phyloP scores from a whole-genome alignment of 75 land plant genomes.

The Chamaecyparis obtusa region DNA sequence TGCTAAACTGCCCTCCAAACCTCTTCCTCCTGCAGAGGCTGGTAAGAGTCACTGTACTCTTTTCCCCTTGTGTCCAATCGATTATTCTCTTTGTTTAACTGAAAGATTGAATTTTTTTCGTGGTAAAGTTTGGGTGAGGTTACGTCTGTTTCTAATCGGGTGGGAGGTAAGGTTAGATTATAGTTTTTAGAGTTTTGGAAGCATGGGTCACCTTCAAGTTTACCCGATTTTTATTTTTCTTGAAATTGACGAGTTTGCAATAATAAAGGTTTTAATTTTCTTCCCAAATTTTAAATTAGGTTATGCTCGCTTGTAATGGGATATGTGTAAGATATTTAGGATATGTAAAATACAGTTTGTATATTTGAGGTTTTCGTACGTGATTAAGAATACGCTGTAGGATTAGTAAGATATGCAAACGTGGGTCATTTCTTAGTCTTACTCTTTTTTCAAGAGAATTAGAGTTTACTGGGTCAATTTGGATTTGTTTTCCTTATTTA shows the following conservation, averaged over 20 bases:
- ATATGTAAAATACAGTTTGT: not conserved
- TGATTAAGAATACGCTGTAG: not conserved
- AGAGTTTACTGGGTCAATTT: too few relatives aligned
- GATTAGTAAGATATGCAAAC: not conserved
- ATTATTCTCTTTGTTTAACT: not conserved
- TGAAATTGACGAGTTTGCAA: not conserved
- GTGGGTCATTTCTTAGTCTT: not conserved
- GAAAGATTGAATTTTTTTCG: not conserved
- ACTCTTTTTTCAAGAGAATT: too few relatives aligned
- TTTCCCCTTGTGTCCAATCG: not conserved
- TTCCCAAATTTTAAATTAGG: not conserved
- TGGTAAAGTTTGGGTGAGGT: not conserved
- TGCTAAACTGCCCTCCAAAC: conserved; percentile 47
- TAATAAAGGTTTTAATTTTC: not conserved
- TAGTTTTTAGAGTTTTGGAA: not conserved
- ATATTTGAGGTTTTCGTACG: not conserved
- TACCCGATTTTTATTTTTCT: not conserved
- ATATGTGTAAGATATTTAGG: not conserved
- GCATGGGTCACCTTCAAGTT: not conserved
- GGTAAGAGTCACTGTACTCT: conserved; percentile 17
- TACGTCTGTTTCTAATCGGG: not conserved
- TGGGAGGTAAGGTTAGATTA: not conserved
- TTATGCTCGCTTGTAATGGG: not conserved
- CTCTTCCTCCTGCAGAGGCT: conserved; percentile 46
- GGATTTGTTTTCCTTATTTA: too few relatives aligned